A percentile compares a stretch with the other conserved stretches of the same genome.
phyloP scores from a whole-genome alignment of 805 yeast genomes.

The Saccharomycopsis babjevae region DNA sequence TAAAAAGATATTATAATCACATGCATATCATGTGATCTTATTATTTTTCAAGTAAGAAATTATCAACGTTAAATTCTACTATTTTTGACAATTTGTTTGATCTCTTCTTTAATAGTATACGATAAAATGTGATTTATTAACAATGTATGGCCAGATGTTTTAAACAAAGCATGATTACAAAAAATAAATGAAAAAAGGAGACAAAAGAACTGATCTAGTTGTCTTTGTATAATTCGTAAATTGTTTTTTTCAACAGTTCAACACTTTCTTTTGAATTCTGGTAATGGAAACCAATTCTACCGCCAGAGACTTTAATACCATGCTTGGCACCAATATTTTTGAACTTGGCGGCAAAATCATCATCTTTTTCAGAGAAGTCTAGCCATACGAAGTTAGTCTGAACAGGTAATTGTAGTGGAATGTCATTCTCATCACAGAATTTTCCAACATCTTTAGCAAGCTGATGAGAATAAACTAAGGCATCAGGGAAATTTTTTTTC shows the following conservation, averaged over 20 bases:
- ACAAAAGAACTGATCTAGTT: background rate
- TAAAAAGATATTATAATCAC: background rate
- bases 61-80: background rate
- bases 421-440: slow-evolving; percentile 42
- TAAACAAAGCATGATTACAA: background rate
- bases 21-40: too few species aligned
- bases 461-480: slow-evolving; percentile 36
- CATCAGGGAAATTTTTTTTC: slow-evolving; percentile 56
- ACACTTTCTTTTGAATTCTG: slow-evolving; percentile 48
- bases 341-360: slow-evolving; percentile 34
- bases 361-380: slow-evolving; percentile 32
- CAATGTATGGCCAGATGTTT: background rate
- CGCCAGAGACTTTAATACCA: slow-evolving; percentile 57
- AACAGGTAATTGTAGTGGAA: slow-evolving; percentile 60
- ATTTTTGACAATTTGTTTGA: too few species aligned
- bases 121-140: background rate
- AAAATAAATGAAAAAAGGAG: background rate
- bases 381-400: slow-evolving; percentile 78
- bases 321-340: slow-evolving; percentile 46
- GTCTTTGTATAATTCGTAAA: slow-evolving; percentile 21
- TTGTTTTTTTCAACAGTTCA: slow-evolving; percentile 45
- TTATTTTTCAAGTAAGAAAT: background rate
- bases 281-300: slow-evolving; percentile 73
- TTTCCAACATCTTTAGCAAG: slow-evolving; percentile 42
- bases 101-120: background rate